Evolutionary conservation across 345 rosid species (phyloP).

Genomic region (Ailanthus altissimus): DNA sequence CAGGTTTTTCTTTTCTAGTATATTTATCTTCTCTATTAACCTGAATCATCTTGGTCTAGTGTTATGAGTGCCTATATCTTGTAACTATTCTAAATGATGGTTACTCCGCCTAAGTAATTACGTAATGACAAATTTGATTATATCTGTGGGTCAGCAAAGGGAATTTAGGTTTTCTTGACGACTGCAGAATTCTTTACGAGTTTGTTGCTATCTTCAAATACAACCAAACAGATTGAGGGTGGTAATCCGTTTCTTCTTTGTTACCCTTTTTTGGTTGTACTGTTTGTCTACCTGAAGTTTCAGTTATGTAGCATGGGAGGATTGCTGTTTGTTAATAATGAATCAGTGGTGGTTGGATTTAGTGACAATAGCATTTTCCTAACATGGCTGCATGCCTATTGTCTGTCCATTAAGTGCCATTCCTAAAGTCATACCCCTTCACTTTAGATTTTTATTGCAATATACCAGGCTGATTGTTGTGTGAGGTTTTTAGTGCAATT

Average conservation of each 20-base stretch:
- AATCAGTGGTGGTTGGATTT: neutral
- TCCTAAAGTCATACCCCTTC: neutral
- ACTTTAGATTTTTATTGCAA: neutral
- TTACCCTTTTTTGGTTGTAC: neutral
- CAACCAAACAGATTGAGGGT: neutral
- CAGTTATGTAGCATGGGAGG: neutral
- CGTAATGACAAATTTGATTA: neutral
- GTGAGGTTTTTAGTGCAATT: neutral
- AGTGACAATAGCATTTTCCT: neutral
- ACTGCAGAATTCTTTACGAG: neutral
- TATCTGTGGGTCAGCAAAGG: neutral
- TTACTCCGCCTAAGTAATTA: neutral
- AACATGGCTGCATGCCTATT: neutral
- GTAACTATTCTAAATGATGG: neutral
- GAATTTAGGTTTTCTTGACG: neutral
- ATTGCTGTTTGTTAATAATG: constrained; percentile 2
- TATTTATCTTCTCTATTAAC: neutral
- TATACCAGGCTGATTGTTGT: neutral
- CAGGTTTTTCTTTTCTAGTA: constrained; percentile 1
- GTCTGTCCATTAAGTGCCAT: neutral
- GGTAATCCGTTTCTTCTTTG: neutral
- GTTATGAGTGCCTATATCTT: neutral
- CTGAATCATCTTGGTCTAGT: neutral
- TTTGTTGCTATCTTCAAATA: neutral
- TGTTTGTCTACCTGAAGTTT: neutral